These are phyloP conservation scores for Cercophora samala DNA, from an alignment of 495 filamentous ascomycete species.

Conservation along the genomic window DNA sequence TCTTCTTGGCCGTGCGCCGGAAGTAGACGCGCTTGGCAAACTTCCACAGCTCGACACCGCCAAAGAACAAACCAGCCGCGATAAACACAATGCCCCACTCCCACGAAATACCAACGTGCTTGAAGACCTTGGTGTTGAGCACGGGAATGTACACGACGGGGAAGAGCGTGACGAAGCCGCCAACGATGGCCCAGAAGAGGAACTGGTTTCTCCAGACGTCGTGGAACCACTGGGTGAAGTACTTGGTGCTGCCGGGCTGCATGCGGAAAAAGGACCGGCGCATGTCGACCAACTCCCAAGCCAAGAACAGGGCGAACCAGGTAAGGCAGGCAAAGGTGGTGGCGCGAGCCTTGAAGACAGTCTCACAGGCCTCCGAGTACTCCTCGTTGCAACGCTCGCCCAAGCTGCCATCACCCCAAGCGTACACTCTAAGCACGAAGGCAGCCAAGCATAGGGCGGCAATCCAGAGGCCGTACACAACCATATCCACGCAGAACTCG, in stretches of 20 bases:
- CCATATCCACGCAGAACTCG: constrained; percentile 68
- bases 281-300: constrained; percentile 72
- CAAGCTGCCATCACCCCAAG: constrained; percentile 64
- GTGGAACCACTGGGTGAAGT: constrained; percentile 48
- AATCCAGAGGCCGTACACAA: constrained; percentile 69
- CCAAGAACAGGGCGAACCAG: constrained; percentile 66
- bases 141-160: constrained; percentile 70
- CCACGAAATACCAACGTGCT: constrained; percentile 67
- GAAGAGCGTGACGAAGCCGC: constrained; percentile 66
- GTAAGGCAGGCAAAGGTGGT: constrained; percentile 75
- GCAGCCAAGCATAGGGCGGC: constrained; percentile 50
- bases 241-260: constrained; percentile 57
- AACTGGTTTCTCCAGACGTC: constrained; percentile 71
- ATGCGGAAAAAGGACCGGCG: constrained; percentile 66
- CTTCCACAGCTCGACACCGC: constrained; percentile 64
- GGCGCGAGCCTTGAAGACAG: constrained; percentile 71
- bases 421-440: constrained; percentile 57
- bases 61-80: constrained; percentile 57
- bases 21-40: constrained; percentile 52
- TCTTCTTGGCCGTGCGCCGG: constrained; percentile 20
- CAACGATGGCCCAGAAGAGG: constrained; percentile 68
- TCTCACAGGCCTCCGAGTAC: constrained; percentile 52
- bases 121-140: constrained; percentile 67
- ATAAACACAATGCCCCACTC: constrained; percentile 66
- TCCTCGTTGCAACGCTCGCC: constrained; percentile 62